Base-by-base conservation (phyloP, 148 eudicot species). In the Bassia scoparia region DNA sequence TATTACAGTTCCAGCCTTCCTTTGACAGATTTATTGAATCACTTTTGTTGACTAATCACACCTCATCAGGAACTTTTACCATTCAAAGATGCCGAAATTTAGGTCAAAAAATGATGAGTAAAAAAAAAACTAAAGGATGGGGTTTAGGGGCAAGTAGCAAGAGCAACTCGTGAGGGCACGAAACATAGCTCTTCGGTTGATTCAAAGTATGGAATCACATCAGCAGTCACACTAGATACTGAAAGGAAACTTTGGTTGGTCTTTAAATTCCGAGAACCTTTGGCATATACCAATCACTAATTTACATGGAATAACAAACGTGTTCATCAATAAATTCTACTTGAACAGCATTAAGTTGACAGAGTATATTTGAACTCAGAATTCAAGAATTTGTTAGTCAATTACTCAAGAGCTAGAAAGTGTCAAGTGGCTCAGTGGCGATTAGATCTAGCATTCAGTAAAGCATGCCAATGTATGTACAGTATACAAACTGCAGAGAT, bases 401-500 rank as follows among this genome's bases (percentile, higher is more conserved):
- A n/a, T 15, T 60, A 41, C 10, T 41, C 24, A 29, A 37, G 38
- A 3, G 30, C 53, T 16, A 41, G 26, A 17, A 41, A 41, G 3
- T 21, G n/a, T 10, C 63, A 29, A 35, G 61, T 29, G 60, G 34
- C 48, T 17, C 26, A 37, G 4, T 37, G 41, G 41, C 9, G 8
- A 67, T 5, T 66, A 74, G 60, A n/a, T 74, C 30, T 15, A 54
- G 18, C 23, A 26, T 37, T 52, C 49, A 55, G 50, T 21, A 58
- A 58, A n/a, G n/a, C 12, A 26, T 3, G 31, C 7, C 46, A 49
- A 3, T 26, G n/a, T n/a, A n/a, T 48, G 23, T 68, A 49, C 58
- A 58, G n/a, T 66, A 59, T 71, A 41, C 15, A 55, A 23, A 34
- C 64, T 55, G 29, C 20, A 9, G 46, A 70, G 34, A 71, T 27